These are phyloP conservation scores for Achlya hypogyna DNA, from an alignment of 352 stramenopile genomes.

Conservation along the genomic window DNA sequence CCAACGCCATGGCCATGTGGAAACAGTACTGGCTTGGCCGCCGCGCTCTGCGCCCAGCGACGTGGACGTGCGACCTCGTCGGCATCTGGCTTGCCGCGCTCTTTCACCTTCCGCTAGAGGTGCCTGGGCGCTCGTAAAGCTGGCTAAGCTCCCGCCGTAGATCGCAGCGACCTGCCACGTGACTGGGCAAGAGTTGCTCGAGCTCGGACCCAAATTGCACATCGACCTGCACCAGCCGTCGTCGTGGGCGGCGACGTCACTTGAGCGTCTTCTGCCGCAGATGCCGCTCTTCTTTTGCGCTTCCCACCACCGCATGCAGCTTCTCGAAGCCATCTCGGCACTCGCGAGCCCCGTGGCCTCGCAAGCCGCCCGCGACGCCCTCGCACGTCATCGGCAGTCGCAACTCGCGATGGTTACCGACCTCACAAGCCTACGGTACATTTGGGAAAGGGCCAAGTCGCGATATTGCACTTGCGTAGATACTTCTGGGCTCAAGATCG, in stretches of 20 bases:
- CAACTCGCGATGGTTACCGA: neutral
- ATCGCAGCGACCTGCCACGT: neutral
- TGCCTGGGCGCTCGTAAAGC: no score
- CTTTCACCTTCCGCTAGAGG: conserved; percentile 5
- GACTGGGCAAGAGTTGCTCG: neutral
- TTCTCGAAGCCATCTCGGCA: neutral
- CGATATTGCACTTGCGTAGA: neutral
- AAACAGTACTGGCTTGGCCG: neutral
- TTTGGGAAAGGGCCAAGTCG: neutral
- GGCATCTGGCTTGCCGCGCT: conserved; percentile 2
- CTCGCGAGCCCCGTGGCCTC: neutral
- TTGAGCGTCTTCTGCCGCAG: neutral
- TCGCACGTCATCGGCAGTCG: neutral
- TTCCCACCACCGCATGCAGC: neutral
- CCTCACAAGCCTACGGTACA: neutral
- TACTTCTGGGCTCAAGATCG: conserved; percentile 13
- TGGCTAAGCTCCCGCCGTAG: neutral
- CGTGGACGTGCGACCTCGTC: conserved; percentile 9
- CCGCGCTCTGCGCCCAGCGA: neutral
- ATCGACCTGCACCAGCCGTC: neutral
- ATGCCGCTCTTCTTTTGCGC: conserved; percentile 16
- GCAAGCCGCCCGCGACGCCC: neutral
- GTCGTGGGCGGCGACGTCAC: neutral
- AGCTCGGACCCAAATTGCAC: neutral
- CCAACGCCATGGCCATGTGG: neutral